Percentiles rank a stretch among this genome's conserved stretches.
phyloP scores from a whole-genome alignment of 768 basidiomycete genomes.

The Leccinum subgranulosum region DNA sequence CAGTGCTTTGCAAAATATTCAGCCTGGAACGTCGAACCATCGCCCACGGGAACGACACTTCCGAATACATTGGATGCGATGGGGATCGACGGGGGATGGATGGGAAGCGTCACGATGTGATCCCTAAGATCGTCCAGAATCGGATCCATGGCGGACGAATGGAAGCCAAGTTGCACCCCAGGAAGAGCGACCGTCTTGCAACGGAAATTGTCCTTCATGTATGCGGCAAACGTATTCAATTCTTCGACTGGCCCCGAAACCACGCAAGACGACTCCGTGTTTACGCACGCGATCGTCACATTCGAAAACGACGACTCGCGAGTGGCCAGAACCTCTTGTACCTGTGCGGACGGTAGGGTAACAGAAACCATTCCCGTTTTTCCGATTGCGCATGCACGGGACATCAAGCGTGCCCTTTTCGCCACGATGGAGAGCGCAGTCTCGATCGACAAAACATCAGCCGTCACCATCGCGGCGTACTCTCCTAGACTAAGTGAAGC shows the following conservation, averaged over 20 bases:
- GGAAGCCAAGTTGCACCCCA: conserved; percentile 59
- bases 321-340: conserved; percentile 35
- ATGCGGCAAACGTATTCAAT: conserved; percentile 39
- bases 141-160: conserved; percentile 62
- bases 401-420: conserved; percentile 55
- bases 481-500: conserved; percentile 62
- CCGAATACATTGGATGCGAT: conserved; percentile 64
- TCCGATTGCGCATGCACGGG: conserved; percentile 40
- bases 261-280: conserved; percentile 55
- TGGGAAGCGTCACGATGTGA: conserved; percentile 35
- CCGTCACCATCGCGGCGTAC: conserved; percentile 66
- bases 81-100: conserved; percentile 52
- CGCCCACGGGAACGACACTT: conserved; percentile 49
- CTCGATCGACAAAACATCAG: conserved; percentile 53
- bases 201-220: conserved; percentile 35
- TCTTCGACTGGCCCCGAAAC: conserved; percentile 52
- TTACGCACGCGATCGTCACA: conserved; percentile 58
- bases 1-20: conserved; percentile 62
- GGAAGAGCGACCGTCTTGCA: conserved; percentile 43
- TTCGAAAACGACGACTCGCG: conserved; percentile 31
- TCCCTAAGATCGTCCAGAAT: conserved; percentile 47
- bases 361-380: conserved; percentile 64
- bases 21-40: conserved; percentile 42
- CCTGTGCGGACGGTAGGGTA: conserved; percentile 32
- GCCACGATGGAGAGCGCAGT: conserved; percentile 59